phyloP scores from a whole-genome alignment of 108 stramenopile species.

The Cyclotella choctawhatcheeana region DNA sequence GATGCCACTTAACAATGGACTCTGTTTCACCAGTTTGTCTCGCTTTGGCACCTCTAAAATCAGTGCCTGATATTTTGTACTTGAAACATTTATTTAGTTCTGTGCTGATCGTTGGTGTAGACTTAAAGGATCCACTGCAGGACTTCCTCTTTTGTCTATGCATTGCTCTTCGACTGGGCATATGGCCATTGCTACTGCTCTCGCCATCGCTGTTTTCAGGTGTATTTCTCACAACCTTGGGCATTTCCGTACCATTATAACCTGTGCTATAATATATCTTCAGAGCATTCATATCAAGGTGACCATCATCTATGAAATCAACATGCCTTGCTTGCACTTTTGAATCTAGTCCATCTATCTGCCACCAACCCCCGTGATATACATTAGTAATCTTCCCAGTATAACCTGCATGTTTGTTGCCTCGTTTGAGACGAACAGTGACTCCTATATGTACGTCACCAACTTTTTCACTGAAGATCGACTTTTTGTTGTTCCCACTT shows the following conservation, averaged over 20 bases:
- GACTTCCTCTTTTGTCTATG: too few species aligned
- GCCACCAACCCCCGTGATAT: slow-evolving; percentile 19
- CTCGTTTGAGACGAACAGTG: not conserved
- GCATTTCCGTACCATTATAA: not conserved
- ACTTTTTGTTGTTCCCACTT: too few species aligned
- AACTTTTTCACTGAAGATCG: too few species aligned
- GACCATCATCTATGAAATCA: slow-evolving; percentile 22
- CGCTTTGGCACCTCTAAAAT: not conserved
- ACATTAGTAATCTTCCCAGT: slow-evolving; percentile 7
- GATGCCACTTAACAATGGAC: slow-evolving; percentile 12
- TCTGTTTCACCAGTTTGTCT: slow-evolving; percentile 8
- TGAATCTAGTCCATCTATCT: not conserved
- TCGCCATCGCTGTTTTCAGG: too few species aligned
- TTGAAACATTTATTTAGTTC: too few species aligned
- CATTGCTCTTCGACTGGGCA: too few species aligned
- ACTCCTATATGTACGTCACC: slow-evolving; percentile 14
- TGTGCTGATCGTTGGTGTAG: too few species aligned
- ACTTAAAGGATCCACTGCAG: too few species aligned
- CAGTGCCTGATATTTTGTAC: not conserved
- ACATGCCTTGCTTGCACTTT: slow-evolving; percentile 6
- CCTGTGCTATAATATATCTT: slow-evolving; percentile 3
- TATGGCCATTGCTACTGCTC: too few species aligned
- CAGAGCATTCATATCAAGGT: slow-evolving; percentile 8
- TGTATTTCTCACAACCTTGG: not conserved
- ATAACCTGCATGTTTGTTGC: slow-evolving; percentile 2